These are phyloP conservation scores for Cinnamomum chago DNA, from an alignment of 164 flowering plant genomes.

Conservation along the genomic window DNA sequence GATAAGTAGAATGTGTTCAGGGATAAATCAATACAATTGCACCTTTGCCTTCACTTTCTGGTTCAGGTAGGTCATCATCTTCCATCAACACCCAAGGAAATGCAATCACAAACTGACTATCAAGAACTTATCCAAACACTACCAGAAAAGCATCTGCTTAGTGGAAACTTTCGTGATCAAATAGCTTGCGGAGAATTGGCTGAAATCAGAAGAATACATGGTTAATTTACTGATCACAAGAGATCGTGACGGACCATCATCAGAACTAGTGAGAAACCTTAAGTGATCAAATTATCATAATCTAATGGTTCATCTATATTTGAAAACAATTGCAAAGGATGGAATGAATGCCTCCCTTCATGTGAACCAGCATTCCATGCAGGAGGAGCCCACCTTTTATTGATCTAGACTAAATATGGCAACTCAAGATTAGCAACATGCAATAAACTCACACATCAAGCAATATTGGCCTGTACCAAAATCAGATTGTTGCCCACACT, in stretches of 20 bases:
- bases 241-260: background rate
- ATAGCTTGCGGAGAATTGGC: conserved; percentile 50
- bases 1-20: too few relatives aligned
- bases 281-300: background rate
- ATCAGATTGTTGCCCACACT: background rate
- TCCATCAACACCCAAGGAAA: conserved; percentile 13
- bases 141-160: conserved; percentile 3
- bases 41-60: too few relatives aligned
- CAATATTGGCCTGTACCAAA: too few relatives aligned
- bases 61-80: background rate
- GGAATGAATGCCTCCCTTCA: background rate
- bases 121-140: background rate
- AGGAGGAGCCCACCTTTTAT: background rate
- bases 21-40: too few relatives aligned
- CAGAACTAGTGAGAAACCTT: background rate
- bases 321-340: background rate
- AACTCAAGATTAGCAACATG: background rate
- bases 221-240: background rate
- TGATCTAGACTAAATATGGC: background rate
- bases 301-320: too few relatives aligned
- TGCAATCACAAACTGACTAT: background rate
- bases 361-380: background rate
- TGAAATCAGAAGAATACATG: conserved; percentile 15
- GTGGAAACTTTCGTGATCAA: conserved; percentile 29
- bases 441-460: background rate